Percentiles rank a stretch among this genome's conserved stretches.
Evolutionary conservation across 1,284 basidiomycete genomes (phyloP).

Genomic region (Marasmius tenuissimus): DNA sequence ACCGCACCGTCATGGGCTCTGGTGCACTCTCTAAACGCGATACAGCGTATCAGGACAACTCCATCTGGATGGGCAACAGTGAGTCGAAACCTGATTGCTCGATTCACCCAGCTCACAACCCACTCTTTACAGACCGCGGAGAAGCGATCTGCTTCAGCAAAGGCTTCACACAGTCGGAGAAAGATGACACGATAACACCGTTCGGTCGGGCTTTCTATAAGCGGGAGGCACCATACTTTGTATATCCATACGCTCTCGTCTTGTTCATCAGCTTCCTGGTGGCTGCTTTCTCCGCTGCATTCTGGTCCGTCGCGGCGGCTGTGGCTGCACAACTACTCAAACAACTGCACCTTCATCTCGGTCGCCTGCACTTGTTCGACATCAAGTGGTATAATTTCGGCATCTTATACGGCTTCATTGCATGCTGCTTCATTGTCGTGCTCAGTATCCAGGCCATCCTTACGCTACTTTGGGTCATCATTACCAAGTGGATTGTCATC

Average conservation of each 20-base stretch:
- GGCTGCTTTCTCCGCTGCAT: conserved; percentile 34
- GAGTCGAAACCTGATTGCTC: not conserved
- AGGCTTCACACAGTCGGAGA: conserved; percentile 17
- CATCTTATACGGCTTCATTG: conserved; percentile 37
- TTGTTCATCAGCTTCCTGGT: conserved; percentile 34
- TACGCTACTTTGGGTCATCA: conserved; percentile 36
- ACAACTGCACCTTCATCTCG: conserved; percentile 28
- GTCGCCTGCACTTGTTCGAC: conserved; percentile 28
- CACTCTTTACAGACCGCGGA: conserved; percentile 24
- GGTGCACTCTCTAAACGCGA: conserved; percentile 41
- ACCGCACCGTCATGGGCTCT: conserved; percentile 44
- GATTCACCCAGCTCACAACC: not conserved
- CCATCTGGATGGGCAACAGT: conserved; percentile 48
- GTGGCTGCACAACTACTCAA: conserved; percentile 37
- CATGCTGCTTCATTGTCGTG: conserved; percentile 33
- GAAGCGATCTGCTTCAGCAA: conserved; percentile 38
- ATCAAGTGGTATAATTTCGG: conserved; percentile 34
- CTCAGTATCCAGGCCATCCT: conserved; percentile 35
- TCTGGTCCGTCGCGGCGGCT: conserved; percentile 43
- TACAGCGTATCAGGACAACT: conserved; percentile 38
- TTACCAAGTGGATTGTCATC: conserved; percentile 41
- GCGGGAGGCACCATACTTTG: conserved; percentile 40
- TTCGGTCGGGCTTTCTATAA: conserved; percentile 49
- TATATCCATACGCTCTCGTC: conserved; percentile 40
- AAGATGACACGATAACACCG: conserved; percentile 38